Percentiles rank a stretch among this genome's conserved stretches.
Evolutionary conservation across 164 flowering plant species (phyloP).

Genomic region (Malania oleifera): DNA sequence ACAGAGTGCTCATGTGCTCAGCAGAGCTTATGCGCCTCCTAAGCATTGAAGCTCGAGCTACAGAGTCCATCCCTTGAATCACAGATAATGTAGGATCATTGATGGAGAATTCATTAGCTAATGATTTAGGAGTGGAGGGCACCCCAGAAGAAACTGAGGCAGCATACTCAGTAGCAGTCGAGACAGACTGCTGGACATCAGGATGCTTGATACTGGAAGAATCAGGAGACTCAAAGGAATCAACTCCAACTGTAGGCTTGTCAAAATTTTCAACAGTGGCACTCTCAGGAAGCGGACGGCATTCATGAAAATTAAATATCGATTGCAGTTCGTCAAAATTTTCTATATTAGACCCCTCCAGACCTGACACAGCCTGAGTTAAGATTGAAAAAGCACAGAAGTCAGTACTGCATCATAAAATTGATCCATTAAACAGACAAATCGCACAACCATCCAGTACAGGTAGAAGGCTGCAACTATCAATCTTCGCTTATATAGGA

Average conservation of each 20-base stretch:
- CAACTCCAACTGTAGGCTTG: not conserved
- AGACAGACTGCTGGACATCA: too few species aligned
- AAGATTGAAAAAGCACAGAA: too few species aligned
- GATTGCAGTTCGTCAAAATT: not conserved
- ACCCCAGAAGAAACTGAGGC: not conserved
- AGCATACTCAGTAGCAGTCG: not conserved
- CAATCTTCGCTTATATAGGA: too few species aligned
- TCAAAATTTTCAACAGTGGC: not conserved
- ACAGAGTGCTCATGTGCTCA: not conserved
- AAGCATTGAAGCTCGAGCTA: not conserved
- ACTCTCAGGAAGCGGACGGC: not conserved
- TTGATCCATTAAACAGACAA: too few species aligned
- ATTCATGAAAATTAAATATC: not conserved
- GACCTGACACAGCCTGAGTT: not conserved
- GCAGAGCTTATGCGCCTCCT: not conserved
- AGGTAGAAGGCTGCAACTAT: too few species aligned
- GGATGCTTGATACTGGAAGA: not conserved
- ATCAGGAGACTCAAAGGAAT: not conserved
- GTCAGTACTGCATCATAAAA: too few species aligned
- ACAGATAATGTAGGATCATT: not conserved
- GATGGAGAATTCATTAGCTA: not conserved
- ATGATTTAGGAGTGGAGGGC: not conserved
- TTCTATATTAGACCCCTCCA: not conserved
- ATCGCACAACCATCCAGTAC: too few species aligned
- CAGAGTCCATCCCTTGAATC: slow-evolving; percentile 1